phyloP scores from a whole-genome alignment of 2,329 filamentous ascomycete genomes.

The Bipolaris sorokiniana region DNA sequence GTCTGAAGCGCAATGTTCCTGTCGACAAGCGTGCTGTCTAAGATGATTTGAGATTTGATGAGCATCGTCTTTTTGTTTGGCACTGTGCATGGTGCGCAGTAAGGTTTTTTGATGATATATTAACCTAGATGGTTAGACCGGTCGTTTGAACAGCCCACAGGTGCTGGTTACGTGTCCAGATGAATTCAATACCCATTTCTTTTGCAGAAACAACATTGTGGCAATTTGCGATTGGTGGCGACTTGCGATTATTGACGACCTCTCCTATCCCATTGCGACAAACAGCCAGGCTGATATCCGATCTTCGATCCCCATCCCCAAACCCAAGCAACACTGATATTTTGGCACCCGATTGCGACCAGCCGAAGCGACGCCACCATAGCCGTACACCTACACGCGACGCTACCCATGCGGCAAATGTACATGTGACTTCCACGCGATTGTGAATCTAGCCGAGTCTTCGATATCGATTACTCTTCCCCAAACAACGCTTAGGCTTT shows the following conservation, averaged over 20 bases:
- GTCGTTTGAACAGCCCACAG: slow-evolving; percentile 13
- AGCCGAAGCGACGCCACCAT: slow-evolving; percentile 7
- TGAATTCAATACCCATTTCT: slow-evolving; percentile 30
- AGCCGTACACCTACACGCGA: neutral
- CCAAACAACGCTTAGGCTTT: neutral
- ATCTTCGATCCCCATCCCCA: neutral
- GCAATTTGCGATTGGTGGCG: slow-evolving; percentile 14
- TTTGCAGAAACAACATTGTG: slow-evolving; percentile 6
- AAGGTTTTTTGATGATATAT: slow-evolving; percentile 11
- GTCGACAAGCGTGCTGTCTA: slow-evolving; percentile 40
- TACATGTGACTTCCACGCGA: neutral
- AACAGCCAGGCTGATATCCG: slow-evolving; percentile 16
- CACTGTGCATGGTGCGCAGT: slow-evolving; percentile 1
- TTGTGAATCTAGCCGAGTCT: neutral
- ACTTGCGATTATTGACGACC: neutral
- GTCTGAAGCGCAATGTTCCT: slow-evolving; percentile 38
- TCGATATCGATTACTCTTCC: neutral
- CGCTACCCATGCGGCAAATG: neutral
- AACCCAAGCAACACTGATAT: slow-evolving; percentile 7
- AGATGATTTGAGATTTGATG: slow-evolving; percentile 3
- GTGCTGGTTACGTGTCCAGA: slow-evolving; percentile 11
- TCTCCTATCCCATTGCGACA: slow-evolving; percentile 25
- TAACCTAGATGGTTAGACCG: slow-evolving; percentile 23
- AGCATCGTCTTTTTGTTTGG: neutral
- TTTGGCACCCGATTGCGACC: neutral